Evolutionary conservation across 1,139 yeast species (phyloP), one percentile per base, ranked within the genome.

Genomic region (Blastobotrys ciferrii): DNA sequence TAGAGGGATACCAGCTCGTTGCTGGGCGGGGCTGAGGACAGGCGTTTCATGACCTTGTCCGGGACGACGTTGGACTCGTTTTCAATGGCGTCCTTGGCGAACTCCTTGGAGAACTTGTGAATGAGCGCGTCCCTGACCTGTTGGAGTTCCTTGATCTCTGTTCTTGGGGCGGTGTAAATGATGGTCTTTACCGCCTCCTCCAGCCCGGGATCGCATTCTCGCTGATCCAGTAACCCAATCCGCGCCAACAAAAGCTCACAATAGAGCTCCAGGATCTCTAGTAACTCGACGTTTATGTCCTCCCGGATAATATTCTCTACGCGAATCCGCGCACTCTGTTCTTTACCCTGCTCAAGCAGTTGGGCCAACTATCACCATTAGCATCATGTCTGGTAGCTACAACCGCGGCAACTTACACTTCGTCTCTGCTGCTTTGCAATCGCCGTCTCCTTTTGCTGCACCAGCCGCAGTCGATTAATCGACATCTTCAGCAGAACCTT

Each of bases 251-350:
- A 67, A 18, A 91, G 70, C 65, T 91, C 96, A 62, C 96, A 85
- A 64, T 88, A 87, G 20, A 91, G 72, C 66, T 88, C 96, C 45
- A 89, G 68, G 42, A 79, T 78, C 66, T 91, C 97, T 50, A 88
- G 73, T 18, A 91, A 70, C 65, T 91, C 97, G 18, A 87, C 79
- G 60, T 84, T 81, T 42, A 87, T 80, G 62, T 91, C 97, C 58
- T 87, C 95, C 32, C 92, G 77, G 23, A 91, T 87, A 51, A 89
- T 79, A 60, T 87, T 86, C 59, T 89, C 96, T 2, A 88, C 95
- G 46, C 95, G 71, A 51, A 89, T 88, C 52, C 78, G 77, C 17
- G 96, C 96, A 60, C 91, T 86, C 48, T 84, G 82, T 56, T 87
- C 92, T 62, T 87, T 87, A 4, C 91, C 89, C 43, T 73, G 75